Evolutionary conservation across 2,329 filamentous ascomycete genomes (phyloP), one percentile per base, ranked within the genome.

Genomic region (Ceratocystiopsis brevicomis): DNA sequence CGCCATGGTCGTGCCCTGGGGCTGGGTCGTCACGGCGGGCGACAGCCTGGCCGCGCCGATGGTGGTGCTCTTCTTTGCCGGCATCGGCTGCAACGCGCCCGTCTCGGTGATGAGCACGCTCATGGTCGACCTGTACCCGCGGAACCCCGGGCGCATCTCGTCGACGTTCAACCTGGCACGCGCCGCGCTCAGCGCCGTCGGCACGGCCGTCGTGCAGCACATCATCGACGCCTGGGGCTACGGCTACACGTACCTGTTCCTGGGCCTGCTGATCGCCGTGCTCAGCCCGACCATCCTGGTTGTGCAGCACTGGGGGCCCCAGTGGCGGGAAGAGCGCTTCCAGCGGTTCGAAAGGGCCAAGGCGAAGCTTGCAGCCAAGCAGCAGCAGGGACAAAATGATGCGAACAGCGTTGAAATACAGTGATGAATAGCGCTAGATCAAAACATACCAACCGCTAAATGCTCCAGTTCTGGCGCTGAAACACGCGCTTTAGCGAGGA

Each of bases 111-210:
- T 64, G 32, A 59, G 57, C 4, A 63, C 61, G 2, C 49, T 67
- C 36, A 52, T 65, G 4, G 57, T 65, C 3, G 64, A 67, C 45
- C 51, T 66, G 3, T 64, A 65, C 47, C 63, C 61, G 2, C 52
- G 54, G 42, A 59, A 60, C 36, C 59, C 61, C 1, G 59, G 61
- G 1, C 56, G 60, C 5, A 61, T 63, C 1, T 62, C 61, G 10
- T 64, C 62, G 1, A 54, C 60, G 0, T 63, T 62, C 42, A 65
- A 66, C 45, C 48, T 67, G 30, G 57, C 59, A 0, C 51, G 62
- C 25, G 64, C 61, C 40, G 47, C 56, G 4, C 52, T 65, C 37
- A 62, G 59, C 18, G 64, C 63, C 3, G 50, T 56, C 2, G 61
- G 59, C 8, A 62, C 59, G 0, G 62, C 59, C 0, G 52, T 63